Percentiles rank a stretch among this genome's conserved stretches.
phyloP scores from a whole-genome alignment of 768 basidiomycete genomes.

The Leucosporidium yakuticum region DNA sequence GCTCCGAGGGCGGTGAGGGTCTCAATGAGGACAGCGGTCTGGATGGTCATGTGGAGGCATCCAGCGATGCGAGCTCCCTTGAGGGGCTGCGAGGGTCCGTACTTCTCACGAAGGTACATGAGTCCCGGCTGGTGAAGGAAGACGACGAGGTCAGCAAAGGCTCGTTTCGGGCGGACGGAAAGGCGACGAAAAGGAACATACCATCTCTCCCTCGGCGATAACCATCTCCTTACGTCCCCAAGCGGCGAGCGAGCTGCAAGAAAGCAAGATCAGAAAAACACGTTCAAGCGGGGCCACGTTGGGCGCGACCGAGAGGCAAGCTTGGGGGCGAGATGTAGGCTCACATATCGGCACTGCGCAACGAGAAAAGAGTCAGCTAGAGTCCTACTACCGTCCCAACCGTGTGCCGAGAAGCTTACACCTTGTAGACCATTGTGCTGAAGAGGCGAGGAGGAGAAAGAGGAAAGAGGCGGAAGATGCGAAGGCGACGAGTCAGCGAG shows the following conservation, averaged over 20 bases:
- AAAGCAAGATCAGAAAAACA: conserved; percentile 1
- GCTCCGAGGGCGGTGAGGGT: conserved; percentile 92
- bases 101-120: conserved; percentile 49
- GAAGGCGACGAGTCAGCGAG: too few relatives aligned
- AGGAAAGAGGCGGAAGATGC: too few relatives aligned
- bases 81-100: conserved; percentile 73
- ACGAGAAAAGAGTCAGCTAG: background rate
- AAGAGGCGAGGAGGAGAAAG: too few relatives aligned
- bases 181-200: too few relatives aligned
- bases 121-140: conserved; percentile 19
- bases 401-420: background rate
- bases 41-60: conserved; percentile 86
- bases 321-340: conserved; percentile 40
- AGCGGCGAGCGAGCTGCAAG: conserved; percentile 92
- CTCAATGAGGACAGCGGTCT: conserved; percentile 95
- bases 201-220: conserved; percentile 79
- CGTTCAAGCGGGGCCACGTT: background rate
- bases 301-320: background rate
- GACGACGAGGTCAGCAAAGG: background rate
- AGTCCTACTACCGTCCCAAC: background rate
- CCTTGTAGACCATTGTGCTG: too few relatives aligned
- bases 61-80: conserved; percentile 93
- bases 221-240: conserved; percentile 99
- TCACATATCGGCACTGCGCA: conserved; percentile 57
- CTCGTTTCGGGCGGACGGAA: conserved; percentile 18